A percentile compares a stretch with the other conserved stretches of the same genome.
Conservation (phyloP, 306 rosid species). For the Quercus rubra region DNA sequence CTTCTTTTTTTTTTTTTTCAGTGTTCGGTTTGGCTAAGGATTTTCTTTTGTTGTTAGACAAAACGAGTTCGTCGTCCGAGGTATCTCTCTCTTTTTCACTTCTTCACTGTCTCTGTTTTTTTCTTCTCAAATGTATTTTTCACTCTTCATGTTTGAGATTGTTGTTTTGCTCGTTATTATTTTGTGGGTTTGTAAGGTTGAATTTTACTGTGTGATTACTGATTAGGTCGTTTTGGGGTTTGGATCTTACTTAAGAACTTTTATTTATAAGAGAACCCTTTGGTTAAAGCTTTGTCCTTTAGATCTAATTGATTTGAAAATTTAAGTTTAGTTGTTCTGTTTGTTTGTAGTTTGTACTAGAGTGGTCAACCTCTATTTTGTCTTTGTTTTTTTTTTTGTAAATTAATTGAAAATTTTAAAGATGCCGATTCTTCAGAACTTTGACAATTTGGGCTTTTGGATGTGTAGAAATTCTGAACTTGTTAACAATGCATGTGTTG, state of each 20-base stretch:
- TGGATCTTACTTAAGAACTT: not conserved
- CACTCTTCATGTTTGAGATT: not conserved
- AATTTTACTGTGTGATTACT: not conserved
- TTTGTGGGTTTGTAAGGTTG: not conserved
- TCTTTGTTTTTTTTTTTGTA: not conserved
- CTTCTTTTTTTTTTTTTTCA: not conserved
- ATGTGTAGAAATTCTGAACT: not conserved
- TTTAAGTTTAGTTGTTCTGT: not conserved
- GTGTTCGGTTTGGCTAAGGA: slow-evolving; percentile 5
- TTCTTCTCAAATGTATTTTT: not conserved
- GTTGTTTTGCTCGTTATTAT: not conserved
- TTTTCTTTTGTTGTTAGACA: not conserved
- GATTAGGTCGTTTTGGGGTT: slow-evolving; percentile 7
- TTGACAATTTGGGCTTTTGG: slow-evolving; percentile 19
- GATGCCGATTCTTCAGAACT: slow-evolving; percentile 1
- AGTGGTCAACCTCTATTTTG: not conserved
- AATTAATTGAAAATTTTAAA: not conserved
- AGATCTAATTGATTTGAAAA: slow-evolving; percentile 20
- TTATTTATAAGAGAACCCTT: not conserved
- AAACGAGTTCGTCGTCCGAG: not conserved
- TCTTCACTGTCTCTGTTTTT: not conserved
- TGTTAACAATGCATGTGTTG: not conserved
- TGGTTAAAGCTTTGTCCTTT: slow-evolving; percentile 15
- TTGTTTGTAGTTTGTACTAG: slow-evolving; percentile 19
- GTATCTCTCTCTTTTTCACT: slow-evolving; percentile 13